phyloP scores from a whole-genome alignment of 2,329 filamentous ascomycete genomes.

The Ophiosphaerella korrae region DNA sequence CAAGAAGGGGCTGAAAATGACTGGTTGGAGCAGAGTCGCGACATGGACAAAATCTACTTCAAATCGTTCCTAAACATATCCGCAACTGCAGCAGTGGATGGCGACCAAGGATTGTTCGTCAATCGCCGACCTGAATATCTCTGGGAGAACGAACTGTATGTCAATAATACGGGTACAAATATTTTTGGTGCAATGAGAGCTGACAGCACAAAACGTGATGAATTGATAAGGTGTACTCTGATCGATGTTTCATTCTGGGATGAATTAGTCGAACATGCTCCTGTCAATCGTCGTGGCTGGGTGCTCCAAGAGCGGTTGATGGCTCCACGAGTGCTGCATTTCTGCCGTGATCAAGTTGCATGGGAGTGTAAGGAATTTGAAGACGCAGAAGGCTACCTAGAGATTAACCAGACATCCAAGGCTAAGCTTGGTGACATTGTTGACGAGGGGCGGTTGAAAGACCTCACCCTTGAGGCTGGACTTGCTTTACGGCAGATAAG shows the following conservation, averaged over 20 bases:
- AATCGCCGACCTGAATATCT: slow-evolving; percentile 1
- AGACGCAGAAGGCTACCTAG: slow-evolving; percentile 8
- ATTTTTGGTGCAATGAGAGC: neutral
- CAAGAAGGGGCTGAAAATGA: slow-evolving; percentile 9
- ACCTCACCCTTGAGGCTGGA: neutral
- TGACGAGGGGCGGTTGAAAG: slow-evolving; percentile 8
- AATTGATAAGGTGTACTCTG: slow-evolving; percentile 6
- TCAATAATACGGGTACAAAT: slow-evolving; percentile 4
- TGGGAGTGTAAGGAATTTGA: slow-evolving; percentile 27
- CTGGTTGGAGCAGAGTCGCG: slow-evolving; percentile 18
- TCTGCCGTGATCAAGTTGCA: slow-evolving; percentile 19
- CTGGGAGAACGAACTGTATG: slow-evolving; percentile 15
- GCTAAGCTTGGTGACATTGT: neutral
- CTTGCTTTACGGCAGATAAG: slow-evolving; percentile 2
- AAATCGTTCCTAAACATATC: slow-evolving; percentile 29
- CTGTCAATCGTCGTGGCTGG: slow-evolving; percentile 30
- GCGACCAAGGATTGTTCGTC: slow-evolving; percentile 20
- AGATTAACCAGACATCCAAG: neutral
- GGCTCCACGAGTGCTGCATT: slow-evolving; percentile 27
- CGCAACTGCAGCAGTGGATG: slow-evolving; percentile 22
- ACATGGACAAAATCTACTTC: slow-evolving; percentile 22
- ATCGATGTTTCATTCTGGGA: slow-evolving; percentile 18
- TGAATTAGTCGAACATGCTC: slow-evolving; percentile 13
- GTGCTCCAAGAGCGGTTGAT: slow-evolving; percentile 30
- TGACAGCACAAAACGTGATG: neutral